phyloP scores from a whole-genome alignment of 2,329 filamentous ascomycete genomes.

The Colletotrichum paranaense region DNA sequence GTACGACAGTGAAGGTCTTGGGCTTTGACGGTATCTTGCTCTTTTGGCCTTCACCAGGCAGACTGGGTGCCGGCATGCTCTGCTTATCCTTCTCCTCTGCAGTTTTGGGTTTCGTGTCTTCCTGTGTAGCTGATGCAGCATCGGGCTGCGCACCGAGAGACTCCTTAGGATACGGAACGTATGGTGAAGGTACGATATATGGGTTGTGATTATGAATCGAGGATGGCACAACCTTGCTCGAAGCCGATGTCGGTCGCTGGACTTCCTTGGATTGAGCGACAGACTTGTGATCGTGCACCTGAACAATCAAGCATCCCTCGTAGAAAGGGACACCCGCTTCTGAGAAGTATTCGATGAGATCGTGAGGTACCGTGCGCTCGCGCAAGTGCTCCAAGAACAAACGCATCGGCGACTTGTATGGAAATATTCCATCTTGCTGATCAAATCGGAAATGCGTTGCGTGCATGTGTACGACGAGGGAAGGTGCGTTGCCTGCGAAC shows the following conservation, averaged over 20 bases:
- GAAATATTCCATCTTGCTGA: conserved; percentile 90
- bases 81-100: conserved; percentile 65
- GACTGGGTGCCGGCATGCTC: conserved; percentile 64
- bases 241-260: conserved; percentile 62
- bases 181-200: conserved; percentile 90
- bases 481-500: conserved; percentile 80
- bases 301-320: conserved; percentile 93
- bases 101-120: conserved; percentile 53
- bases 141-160: conserved; percentile 40
- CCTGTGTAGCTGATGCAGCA: conserved; percentile 38
- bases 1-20: conserved; percentile 80
- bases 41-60: conserved; percentile 58
- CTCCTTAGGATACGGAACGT: conserved; percentile 78
- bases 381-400: conserved; percentile 82
- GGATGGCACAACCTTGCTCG: conserved; percentile 74
- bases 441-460: conserved; percentile 91
- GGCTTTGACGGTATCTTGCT: conserved; percentile 64
- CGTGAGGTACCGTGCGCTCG: conserved; percentile 84
- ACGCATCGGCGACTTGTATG: conserved; percentile 92
- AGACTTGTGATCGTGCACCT: conserved; percentile 89
- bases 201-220: conserved; percentile 94
- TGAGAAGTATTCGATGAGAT: conserved; percentile 83
- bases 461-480: conserved; percentile 87
- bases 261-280: conserved; percentile 70
- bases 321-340: conserved; percentile 83